phyloP scores from a whole-genome alignment of 2,329 filamentous ascomycete genomes.

The Colletotrichum sp. region DNA sequence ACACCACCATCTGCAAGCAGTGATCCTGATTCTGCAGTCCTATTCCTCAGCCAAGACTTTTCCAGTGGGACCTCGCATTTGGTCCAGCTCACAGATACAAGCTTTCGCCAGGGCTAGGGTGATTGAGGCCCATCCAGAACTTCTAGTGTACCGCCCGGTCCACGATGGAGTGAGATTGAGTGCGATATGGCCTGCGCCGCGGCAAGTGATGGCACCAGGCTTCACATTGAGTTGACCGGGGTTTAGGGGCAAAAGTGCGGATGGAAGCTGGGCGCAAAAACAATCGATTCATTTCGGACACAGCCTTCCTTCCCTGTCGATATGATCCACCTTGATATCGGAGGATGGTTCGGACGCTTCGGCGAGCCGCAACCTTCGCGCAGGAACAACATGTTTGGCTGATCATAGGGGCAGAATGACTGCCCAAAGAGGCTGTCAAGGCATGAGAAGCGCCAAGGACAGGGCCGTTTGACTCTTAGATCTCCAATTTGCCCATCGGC shows the following conservation, averaged over 20 bases:
- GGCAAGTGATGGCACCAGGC: background rate
- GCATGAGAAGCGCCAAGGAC: background rate
- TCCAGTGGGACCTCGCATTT: background rate
- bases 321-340: slow-evolving; percentile 12
- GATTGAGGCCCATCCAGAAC: background rate
- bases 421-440: background rate
- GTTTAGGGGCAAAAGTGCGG: background rate
- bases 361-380: background rate
- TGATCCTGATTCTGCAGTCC: background rate
- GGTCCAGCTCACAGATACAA: slow-evolving; percentile 1
- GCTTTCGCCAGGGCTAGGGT: background rate
- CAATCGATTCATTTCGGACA: slow-evolving; percentile 16
- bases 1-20: background rate
- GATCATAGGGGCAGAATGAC: background rate
- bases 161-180: slow-evolving; percentile 3
- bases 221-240: background rate
- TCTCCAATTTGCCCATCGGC: background rate
- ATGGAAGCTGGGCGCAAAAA: background rate
- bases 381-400: background rate
- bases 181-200: background rate
- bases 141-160: background rate
- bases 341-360: slow-evolving; percentile 1
- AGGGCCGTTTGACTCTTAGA: background rate
- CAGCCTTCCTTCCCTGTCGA: background rate
- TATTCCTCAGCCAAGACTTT: slow-evolving; percentile 1